Evolutionary conservation across 2,329 filamentous ascomycete genomes (phyloP), one percentile per base, ranked within the genome.

Genomic region (Sporothrix humicola): DNA sequence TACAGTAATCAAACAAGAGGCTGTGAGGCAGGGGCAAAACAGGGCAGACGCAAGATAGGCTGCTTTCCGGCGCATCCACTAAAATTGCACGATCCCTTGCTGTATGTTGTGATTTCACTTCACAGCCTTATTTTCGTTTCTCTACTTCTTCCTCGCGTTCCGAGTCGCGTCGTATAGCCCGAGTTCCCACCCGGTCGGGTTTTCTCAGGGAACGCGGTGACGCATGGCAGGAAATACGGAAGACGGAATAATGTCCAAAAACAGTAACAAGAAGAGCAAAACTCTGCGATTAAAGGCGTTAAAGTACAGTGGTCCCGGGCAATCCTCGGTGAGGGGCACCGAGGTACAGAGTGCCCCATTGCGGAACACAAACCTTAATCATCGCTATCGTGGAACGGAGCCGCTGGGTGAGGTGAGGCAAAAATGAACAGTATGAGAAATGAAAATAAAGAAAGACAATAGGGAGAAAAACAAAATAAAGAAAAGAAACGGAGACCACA

Each of bases 291-390:
- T 12, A 61, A 15, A 20, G 31, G 9, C 3, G n/a, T 8, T 3
- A 61, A 15, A 44, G 31, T 2, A 12, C 42, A 56, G 20, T 9
- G 12, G n/a, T 26, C 42, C n/a, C 61, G 10, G n/a, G 61, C 42
- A 26, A 26, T 66, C 42, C 46, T 48, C 42, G 61, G 61, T 65
- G n/a, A 65, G 42, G 17, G 61, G 42, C 42, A n/a, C 61, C 61
- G 42, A 65, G 61, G 48, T 65, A 23, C 20, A 26, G 15, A 46
- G 20, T 46, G 23, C 23, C 12, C 42, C 9, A 7, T 46, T 12
- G 9, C 61, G 10, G n/a, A 46, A 48, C 20, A 1, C 42, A 48
- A 48, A 65, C 42, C 42, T 48, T 65, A 8, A 48, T 65, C n/a
- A 15, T 13, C 10, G 1, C n/a, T 17, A 23, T 23, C 58, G 37